phyloP scores from a whole-genome alignment of 352 stramenopile species.

The Ochromonadaceae sp. region DNA sequence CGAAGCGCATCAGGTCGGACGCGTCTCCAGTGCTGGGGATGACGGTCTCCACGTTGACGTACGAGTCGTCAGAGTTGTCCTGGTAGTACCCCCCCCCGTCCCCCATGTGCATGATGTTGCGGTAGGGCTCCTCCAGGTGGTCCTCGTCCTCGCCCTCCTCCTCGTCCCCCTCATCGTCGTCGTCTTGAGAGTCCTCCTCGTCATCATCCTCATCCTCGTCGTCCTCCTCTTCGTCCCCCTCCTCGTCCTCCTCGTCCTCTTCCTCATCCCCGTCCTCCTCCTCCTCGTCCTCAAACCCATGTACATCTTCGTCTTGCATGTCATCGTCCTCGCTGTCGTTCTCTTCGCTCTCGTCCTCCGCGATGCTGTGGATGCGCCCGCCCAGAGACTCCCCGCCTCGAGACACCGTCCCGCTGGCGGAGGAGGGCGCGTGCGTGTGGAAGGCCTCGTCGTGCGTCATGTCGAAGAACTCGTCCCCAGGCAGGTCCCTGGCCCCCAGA shows the following conservation, averaged over 20 bases:
- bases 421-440: too few species aligned
- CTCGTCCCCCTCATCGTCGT: neutral
- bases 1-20: too few species aligned
- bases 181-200: neutral
- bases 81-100: neutral
- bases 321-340: too few species aligned
- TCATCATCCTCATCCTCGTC: constrained; percentile 14
- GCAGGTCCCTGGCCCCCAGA: too few species aligned
- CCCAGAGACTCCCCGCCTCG: too few species aligned
- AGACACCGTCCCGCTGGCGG: too few species aligned
- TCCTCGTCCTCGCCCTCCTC: neutral
- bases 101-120: neutral
- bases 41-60: neutral
- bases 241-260: constrained; percentile 7
- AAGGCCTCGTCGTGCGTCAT: too few species aligned
- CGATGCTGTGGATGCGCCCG: too few species aligned
- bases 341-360: too few species aligned
- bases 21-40: too few species aligned
- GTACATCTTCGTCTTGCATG: neutral
- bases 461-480: too few species aligned
- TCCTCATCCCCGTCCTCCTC: constrained; percentile 14
- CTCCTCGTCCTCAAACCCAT: neutral
- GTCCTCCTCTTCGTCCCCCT: constrained; percentile 17
- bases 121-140: neutral
- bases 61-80: neutral